Conservation (phyloP, 176 grass and related monocot species). For the Aegilops bicornis region DNA sequence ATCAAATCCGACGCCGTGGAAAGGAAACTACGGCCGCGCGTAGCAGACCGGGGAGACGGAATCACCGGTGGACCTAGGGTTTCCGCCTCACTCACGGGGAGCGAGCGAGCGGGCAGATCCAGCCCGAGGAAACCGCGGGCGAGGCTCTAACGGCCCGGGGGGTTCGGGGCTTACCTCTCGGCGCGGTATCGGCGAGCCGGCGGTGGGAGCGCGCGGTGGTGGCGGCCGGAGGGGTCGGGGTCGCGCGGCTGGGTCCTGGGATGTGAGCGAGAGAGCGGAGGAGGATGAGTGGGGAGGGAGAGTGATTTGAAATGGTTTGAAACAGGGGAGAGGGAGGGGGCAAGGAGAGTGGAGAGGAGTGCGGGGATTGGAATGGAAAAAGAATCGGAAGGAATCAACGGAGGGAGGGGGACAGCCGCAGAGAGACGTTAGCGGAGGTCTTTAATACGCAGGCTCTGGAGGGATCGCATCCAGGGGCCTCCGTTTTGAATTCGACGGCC, state of each 20-base stretch:
- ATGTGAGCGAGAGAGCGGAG: background rate
- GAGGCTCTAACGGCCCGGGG: background rate
- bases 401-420: background rate
- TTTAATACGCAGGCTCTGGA: background rate
- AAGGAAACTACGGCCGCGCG: background rate
- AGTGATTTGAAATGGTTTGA: constrained; percentile 57
- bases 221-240: background rate
- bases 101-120: constrained; percentile 8
- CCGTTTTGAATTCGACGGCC: constrained; percentile 50
- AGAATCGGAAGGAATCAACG: background rate
- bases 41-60: background rate
- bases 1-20: constrained; percentile 6
- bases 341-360: background rate
- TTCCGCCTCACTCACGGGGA: background rate
- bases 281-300: background rate
- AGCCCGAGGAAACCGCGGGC: background rate
- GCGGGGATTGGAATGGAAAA: constrained; percentile 9
- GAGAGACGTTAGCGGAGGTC: constrained; percentile 30
- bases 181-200: constrained; percentile 8
- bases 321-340: constrained; percentile 20
- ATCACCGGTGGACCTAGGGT: constrained; percentile 18
- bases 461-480: background rate
- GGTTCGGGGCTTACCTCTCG: constrained; percentile 17
- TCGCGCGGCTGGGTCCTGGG: background rate
- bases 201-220: background rate